Conservation (phyloP, 1,284 basidiomycete species). For the Ustilago bromivora region DNA sequence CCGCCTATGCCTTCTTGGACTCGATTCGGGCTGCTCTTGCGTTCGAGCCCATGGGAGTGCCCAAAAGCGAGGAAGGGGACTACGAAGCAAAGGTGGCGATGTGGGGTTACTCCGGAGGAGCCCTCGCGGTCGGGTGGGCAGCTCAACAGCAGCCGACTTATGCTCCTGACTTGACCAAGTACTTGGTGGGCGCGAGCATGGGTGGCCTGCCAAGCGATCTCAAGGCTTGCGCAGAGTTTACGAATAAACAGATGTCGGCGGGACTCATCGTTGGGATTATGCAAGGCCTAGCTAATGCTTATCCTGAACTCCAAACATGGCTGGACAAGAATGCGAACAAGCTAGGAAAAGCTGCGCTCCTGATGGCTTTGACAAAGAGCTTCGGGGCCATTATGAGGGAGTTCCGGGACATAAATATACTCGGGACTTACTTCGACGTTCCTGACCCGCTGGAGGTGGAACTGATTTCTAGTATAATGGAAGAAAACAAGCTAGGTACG, state of each 20-base stretch:
- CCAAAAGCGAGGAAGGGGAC: constrained; percentile 11
- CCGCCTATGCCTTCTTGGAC: constrained; percentile 60
- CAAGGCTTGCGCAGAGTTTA: constrained; percentile 37
- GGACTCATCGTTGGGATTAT: constrained; percentile 58
- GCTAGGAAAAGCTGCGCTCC: constrained; percentile 32
- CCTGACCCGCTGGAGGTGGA: constrained; percentile 16
- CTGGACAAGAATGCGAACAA: constrained; percentile 39
- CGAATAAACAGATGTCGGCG: constrained; percentile 45
- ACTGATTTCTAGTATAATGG: constrained; percentile 29
- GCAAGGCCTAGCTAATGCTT: constrained; percentile 55
- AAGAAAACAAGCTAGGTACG: constrained; percentile 46
- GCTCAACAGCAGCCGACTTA: constrained; percentile 54
- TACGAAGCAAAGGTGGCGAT: constrained; percentile 44
- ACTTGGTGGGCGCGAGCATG: constrained; percentile 55
- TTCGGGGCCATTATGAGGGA: constrained; percentile 45
- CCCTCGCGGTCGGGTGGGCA: constrained; percentile 64
- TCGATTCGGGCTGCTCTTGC: constrained; percentile 53
- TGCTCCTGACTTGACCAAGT: constrained; percentile 50
- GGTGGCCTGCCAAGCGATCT: constrained; percentile 62
- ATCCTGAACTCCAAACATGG: constrained; percentile 54
- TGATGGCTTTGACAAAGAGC: constrained; percentile 31
- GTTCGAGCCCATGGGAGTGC: constrained; percentile 46
- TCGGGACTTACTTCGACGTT: constrained; percentile 51
- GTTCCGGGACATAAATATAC: constrained; percentile 22
- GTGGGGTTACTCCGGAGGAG: constrained; percentile 67